phyloP scores from a whole-genome alignment of 129 eudicot genomes.

The Apium graveolens region DNA sequence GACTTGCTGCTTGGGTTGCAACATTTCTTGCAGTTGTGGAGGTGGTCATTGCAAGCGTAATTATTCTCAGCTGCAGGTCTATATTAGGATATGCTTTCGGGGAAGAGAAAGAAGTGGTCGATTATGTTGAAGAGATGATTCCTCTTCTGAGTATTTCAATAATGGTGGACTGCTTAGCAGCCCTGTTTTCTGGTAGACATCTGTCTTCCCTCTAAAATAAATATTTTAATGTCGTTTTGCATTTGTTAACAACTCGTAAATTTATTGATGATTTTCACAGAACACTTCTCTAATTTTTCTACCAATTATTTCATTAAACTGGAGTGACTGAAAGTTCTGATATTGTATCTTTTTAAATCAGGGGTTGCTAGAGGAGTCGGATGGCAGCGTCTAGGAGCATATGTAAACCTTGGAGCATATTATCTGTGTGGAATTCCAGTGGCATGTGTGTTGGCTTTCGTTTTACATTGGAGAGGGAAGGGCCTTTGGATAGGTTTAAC shows the following conservation, averaged over 20 bases:
- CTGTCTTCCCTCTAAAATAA: not conserved
- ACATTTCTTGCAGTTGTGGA: constrained; percentile 25
- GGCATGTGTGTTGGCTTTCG: constrained; percentile 30
- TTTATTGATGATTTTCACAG: not conserved
- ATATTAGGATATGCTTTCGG: constrained; percentile 36
- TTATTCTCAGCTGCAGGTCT: constrained; percentile 16
- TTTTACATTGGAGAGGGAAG: constrained; percentile 25
- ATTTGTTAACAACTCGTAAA: too few relatives aligned
- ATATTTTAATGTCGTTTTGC: not conserved
- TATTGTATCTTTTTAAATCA: not conserved
- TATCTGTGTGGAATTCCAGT: constrained; percentile 35
- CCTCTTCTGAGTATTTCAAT: constrained; percentile 37
- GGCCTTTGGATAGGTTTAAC: constrained; percentile 44
- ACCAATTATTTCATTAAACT: not conserved
- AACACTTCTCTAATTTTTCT: not conserved
- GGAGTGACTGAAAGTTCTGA: too few relatives aligned
- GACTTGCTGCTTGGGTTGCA: constrained; percentile 23
- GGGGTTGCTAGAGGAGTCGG: constrained; percentile 53
- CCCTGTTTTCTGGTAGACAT: constrained; percentile 28
- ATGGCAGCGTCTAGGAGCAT: constrained; percentile 51
- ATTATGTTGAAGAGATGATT: constrained; percentile 23
- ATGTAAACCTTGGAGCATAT: constrained; percentile 38
- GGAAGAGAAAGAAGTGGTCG: constrained; percentile 26
- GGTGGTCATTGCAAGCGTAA: constrained; percentile 16
- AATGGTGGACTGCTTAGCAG: constrained; percentile 24